Evolutionary conservation across 2,329 filamentous ascomycete species (phyloP).

Genomic region (Parastagonospora nodorum): DNA sequence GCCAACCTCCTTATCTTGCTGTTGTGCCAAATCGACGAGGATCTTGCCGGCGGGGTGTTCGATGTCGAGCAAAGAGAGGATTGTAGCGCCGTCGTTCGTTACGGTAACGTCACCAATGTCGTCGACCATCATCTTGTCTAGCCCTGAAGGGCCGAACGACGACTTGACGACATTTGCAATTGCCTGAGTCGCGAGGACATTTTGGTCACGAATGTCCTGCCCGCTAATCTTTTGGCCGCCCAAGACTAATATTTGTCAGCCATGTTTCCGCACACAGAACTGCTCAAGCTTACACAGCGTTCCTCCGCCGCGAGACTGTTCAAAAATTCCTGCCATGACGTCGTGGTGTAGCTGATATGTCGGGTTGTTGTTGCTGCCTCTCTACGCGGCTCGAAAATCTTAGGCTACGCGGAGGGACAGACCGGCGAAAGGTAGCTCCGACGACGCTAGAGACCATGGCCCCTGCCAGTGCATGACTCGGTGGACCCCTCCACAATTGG

Average conservation of each 20-base stretch:
- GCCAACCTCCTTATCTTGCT: slow-evolving; percentile 98
- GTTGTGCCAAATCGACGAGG: slow-evolving; percentile 93
- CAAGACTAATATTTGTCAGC: slow-evolving; percentile 64
- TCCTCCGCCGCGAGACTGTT: slow-evolving; percentile 88
- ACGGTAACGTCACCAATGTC: slow-evolving; percentile 99
- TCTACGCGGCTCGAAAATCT: slow-evolving; percentile 36
- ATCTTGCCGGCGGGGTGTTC: slow-evolving; percentile 99
- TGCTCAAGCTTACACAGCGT: slow-evolving; percentile 72
- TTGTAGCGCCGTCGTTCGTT: slow-evolving; percentile 97
- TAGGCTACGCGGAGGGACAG: slow-evolving; percentile 28
- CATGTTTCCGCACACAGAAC: background rate
- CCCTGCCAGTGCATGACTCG: slow-evolving; percentile 33
- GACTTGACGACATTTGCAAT: slow-evolving; percentile 99
- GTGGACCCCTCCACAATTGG: slow-evolving; percentile 31
- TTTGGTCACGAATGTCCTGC: slow-evolving; percentile 94
- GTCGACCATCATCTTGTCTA: slow-evolving; percentile 99
- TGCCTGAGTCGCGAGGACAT: slow-evolving; percentile 93
- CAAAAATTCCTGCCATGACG: slow-evolving; percentile 91
- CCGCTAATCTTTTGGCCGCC: slow-evolving; percentile 98
- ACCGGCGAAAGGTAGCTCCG: slow-evolving; percentile 31
- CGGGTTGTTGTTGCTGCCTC: slow-evolving; percentile 34
- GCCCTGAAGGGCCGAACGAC: slow-evolving; percentile 93
- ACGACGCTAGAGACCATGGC: slow-evolving; percentile 7
- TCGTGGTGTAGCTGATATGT: slow-evolving; percentile 33
- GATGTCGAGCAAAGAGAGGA: slow-evolving; percentile 91